Evolutionary conservation across 305 asterid species (phyloP), one percentile per base, ranked within the genome.

Genomic region (Fraxinus albicans): DNA sequence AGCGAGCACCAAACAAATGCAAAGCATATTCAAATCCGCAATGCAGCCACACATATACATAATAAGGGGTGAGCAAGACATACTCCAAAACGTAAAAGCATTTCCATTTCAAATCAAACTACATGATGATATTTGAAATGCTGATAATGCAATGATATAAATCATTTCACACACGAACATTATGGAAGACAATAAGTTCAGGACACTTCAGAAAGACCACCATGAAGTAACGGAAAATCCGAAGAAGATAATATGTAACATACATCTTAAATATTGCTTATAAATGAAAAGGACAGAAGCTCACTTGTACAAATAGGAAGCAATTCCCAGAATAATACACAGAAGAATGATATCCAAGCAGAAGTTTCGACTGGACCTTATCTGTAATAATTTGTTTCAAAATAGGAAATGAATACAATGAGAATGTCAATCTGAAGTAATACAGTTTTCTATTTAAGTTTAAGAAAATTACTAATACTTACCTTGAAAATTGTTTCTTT

Each of bases 301-400:
- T 91, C 82, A 95, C 99, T 94, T 92, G 92, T 93, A 94, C 63
- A 95, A 83, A 84, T 94, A 95, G 79, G 90, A 77, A 19, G 90
- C 90, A 78, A 95, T 92, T 78, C 98, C 99, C 81, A 95, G 91
- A 85, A 95, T 86, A 80, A 94, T 73, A 82, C 95, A 91, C 17
- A 93, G 2, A 77, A 95, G 93, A 81, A 91, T 84, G 84, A 94
- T 89, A 77, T 95, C 98, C 13, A 94, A 90, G 83, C 88, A 85
- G 90, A 95, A 85, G 83, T 90, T 95, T 82, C 81, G 89, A 10
- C 89, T 91, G 33, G 98, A 94, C 86, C 99, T 87, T 85, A 93
- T 80, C 97, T 95, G 96, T 79, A 80, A 10, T 35, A 44, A 36
- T 34, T 35, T 33, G 55, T 35, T 63, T 17, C n/a, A 63, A 40